Evolutionary conservation across 2,329 filamentous ascomycete genomes (phyloP).

Genomic region (Ophiostoma pallidulum): DNA sequence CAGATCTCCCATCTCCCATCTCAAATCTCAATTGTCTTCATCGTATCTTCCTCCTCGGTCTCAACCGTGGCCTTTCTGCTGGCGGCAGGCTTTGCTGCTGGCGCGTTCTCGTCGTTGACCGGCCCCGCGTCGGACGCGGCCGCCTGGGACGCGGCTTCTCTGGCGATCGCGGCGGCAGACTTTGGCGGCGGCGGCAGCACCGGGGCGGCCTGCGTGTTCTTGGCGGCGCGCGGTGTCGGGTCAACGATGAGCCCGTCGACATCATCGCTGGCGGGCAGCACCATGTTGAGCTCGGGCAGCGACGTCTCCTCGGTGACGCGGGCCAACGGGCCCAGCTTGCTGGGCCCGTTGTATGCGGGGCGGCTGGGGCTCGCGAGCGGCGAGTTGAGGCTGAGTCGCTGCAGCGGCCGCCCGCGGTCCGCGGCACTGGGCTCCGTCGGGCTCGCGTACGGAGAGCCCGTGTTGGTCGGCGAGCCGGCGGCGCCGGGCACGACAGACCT

Average conservation of each 20-base stretch:
- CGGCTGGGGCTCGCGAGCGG: constrained; percentile 56
- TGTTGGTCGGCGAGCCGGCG: constrained; percentile 35
- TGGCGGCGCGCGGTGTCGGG: constrained; percentile 41
- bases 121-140: too few species aligned
- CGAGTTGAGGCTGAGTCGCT: constrained; percentile 57
- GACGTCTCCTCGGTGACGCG: constrained; percentile 61
- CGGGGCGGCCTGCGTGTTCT: too few species aligned
- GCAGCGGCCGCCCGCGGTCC: constrained; percentile 59
- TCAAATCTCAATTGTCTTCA: constrained; percentile 56
- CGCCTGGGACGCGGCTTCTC: too few species aligned
- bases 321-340: constrained; percentile 63
- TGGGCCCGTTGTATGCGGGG: constrained; percentile 52
- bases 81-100: not conserved
- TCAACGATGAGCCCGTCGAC: constrained; percentile 46
- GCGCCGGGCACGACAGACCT: constrained; percentile 38
- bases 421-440: constrained; percentile 51
- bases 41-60: constrained; percentile 34
- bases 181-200: too few species aligned
- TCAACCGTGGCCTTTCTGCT: not conserved
- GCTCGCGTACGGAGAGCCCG: constrained; percentile 54
- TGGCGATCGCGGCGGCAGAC: too few species aligned
- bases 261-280: constrained; percentile 30
- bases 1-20: too few species aligned
- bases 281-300: constrained; percentile 26
- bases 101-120: constrained; percentile 7